Evolutionary conservation across 768 basidiomycete species (phyloP).

Genomic region (Suillus brevipes): DNA sequence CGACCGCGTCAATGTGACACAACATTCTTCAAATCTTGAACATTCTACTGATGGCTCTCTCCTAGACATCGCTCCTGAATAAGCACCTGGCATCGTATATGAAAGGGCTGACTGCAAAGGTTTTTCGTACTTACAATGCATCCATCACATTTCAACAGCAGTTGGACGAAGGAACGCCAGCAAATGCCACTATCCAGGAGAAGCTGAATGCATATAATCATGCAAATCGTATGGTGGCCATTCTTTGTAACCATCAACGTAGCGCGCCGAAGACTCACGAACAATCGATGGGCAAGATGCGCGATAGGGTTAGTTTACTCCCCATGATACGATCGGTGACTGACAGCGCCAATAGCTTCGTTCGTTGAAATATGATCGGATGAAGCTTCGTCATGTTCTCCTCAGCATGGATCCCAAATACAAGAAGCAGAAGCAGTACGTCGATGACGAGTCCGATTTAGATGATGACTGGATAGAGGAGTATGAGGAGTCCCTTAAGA

Average conservation of each 20-base stretch:
- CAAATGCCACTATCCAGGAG: constrained; percentile 81
- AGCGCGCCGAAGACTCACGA: constrained; percentile 91
- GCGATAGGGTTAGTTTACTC: constrained; percentile 67
- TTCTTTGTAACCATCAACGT: constrained; percentile 98
- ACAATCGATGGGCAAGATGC: constrained; percentile 92
- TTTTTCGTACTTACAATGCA: constrained; percentile 99
- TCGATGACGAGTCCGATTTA: constrained; percentile 86
- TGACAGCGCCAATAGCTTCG: constrained; percentile 59
- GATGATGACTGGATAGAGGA: constrained; percentile 88
- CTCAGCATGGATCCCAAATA: constrained; percentile 76
- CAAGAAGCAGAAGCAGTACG: constrained; percentile 79
- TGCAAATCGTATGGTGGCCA: constrained; percentile 95
- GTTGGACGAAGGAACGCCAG: constrained; percentile 71
- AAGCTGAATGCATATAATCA: constrained; percentile 97
- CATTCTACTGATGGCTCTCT: neutral
- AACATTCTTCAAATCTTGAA: constrained; percentile 4
- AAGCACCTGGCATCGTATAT: constrained; percentile 92
- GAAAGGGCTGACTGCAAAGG: constrained; percentile 98
- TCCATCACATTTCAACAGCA: constrained; percentile 94
- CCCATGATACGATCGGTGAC: neutral
- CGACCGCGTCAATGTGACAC: constrained; percentile 83
- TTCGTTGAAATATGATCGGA: constrained; percentile 91
- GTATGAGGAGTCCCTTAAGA: constrained; percentile 76
- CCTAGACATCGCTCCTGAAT: constrained; percentile 80
- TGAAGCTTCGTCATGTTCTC: constrained; percentile 91